Evolutionary conservation across 139 green algal species (phyloP).

Genomic region (Micractinium sp.): DNA sequence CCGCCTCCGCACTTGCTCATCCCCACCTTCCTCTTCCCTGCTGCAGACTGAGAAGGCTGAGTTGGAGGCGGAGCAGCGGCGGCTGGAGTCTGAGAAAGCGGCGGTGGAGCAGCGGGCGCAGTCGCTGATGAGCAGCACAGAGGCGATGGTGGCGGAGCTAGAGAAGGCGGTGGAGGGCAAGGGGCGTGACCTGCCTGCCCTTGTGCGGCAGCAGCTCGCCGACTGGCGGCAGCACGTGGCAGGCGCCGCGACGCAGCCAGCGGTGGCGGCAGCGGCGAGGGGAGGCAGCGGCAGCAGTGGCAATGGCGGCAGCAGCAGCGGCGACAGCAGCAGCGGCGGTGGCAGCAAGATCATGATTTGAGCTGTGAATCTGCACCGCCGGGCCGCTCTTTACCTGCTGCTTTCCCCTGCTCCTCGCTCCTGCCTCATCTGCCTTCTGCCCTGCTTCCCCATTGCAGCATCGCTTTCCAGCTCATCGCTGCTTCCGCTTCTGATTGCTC

Average conservation of each 20-base stretch:
- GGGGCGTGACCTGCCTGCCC: neutral
- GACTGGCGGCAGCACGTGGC: neutral
- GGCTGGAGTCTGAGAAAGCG: constrained; percentile 11
- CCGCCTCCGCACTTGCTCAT: neutral
- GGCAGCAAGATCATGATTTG: constrained; percentile 20
- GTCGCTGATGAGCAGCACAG: neutral
- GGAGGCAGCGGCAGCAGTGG: neutral
- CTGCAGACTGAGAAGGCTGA: constrained; percentile 35
- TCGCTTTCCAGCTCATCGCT: no score
- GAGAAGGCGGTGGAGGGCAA: neutral
- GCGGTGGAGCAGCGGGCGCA: neutral
- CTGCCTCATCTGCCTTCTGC: no score
- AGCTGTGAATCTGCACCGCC: neutral
- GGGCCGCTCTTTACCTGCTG: no score
- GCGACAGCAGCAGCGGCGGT: neutral
- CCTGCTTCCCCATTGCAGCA: no score
- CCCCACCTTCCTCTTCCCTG: no score
- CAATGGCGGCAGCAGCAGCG: neutral
- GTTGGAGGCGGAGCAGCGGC: constrained; percentile 30
- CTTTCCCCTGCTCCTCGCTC: no score
- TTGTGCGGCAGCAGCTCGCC: constrained; percentile 23
- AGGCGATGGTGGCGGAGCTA: neutral
- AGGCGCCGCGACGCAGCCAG: neutral
- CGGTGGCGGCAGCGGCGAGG: no score
- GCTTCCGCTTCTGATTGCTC: no score